Evolutionary conservation across 805 yeast genomes (phyloP).

Genomic region (Kluyveromyces aestuarii): DNA sequence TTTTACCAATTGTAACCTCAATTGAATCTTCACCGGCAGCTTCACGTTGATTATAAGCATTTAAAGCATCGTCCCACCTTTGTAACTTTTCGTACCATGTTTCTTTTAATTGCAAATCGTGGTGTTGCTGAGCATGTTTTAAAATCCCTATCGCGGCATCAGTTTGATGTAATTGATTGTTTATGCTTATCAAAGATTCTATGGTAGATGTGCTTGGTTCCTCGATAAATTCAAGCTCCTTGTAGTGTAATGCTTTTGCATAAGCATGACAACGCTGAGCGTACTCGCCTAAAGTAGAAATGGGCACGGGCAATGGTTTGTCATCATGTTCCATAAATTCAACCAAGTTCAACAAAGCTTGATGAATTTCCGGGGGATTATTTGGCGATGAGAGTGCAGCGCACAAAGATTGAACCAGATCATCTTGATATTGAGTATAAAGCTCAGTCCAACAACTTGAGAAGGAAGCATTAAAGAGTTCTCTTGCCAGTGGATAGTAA

Average conservation of each 20-base stretch:
- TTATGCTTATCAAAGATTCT: constrained; percentile 84
- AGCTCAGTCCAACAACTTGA: constrained; percentile 93
- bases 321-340: constrained; percentile 98
- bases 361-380: constrained; percentile 93
- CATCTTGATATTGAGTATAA: constrained; percentile 82
- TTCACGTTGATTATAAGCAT: constrained; percentile 79
- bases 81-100: constrained; percentile 97
- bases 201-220: constrained; percentile 89
- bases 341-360: constrained; percentile 77
- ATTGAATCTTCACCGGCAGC: constrained; percentile 46
- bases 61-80: constrained; percentile 96
- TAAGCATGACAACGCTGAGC: constrained; percentile 95
- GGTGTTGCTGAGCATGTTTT: constrained; percentile 88
- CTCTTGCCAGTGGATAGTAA: constrained; percentile 81
- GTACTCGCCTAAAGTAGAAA: constrained; percentile 82
- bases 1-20: constrained; percentile 93
- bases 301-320: constrained; percentile 83
- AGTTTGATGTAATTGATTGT: constrained; percentile 89
- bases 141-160: constrained; percentile 97
- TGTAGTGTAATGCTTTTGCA: constrained; percentile 94
- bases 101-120: constrained; percentile 84
- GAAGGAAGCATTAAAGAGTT: constrained; percentile 87
- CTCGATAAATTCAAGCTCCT: constrained; percentile 88
- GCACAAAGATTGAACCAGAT: constrained; percentile 75
- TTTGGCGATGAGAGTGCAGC: constrained; percentile 83